Evolutionary conservation across 2,329 filamentous ascomycete species (phyloP).

Genomic region (Aspergillus sp.): DNA sequence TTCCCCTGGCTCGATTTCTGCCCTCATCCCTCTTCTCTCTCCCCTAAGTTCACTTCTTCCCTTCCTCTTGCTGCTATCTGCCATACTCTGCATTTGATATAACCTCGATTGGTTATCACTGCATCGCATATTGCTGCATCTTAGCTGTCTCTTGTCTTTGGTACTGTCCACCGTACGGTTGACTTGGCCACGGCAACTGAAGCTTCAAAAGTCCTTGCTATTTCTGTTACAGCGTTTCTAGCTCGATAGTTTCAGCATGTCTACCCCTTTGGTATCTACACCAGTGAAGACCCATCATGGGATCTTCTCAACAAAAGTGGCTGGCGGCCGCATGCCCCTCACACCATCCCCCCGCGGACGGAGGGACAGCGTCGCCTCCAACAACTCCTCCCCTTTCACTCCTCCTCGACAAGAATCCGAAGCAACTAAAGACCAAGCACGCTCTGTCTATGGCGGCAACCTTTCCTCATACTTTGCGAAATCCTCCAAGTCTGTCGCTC

Average conservation of each 20-base stretch:
- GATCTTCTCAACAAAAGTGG: conserved; percentile 87
- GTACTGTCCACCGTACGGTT: conserved; percentile 11
- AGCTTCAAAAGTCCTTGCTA: conserved; percentile 25
- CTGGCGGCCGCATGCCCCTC: conserved; percentile 90
- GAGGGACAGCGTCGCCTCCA: conserved; percentile 50
- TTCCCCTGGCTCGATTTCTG: conserved; percentile 25
- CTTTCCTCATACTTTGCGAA: conserved; percentile 76
- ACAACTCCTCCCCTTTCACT: conserved; percentile 72
- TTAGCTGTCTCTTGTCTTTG: conserved; percentile 13
- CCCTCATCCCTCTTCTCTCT: conserved; percentile 19
- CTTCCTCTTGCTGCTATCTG: conserved; percentile 17
- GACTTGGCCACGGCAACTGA: conserved; percentile 7
- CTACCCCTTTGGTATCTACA: conserved; percentile 78
- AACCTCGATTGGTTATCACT: conserved; percentile 21
- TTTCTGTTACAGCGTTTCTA: conserved; percentile 3
- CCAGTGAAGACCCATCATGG: conserved; percentile 93
- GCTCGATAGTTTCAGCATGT: conserved; percentile 61
- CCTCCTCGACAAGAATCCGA: conserved; percentile 63
- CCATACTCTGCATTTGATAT: conserved; percentile 34
- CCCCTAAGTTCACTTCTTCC: conserved; percentile 14
- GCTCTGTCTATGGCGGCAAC: conserved; percentile 79
- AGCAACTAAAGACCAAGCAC: conserved; percentile 53
- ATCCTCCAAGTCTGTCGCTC: conserved; percentile 44
- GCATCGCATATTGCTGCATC: conserved; percentile 23
- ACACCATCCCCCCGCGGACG: conserved; percentile 81